Conservation (phyloP, 2,329 filamentous ascomycete species). For the Hypoxylon rubiginosum region DNA sequence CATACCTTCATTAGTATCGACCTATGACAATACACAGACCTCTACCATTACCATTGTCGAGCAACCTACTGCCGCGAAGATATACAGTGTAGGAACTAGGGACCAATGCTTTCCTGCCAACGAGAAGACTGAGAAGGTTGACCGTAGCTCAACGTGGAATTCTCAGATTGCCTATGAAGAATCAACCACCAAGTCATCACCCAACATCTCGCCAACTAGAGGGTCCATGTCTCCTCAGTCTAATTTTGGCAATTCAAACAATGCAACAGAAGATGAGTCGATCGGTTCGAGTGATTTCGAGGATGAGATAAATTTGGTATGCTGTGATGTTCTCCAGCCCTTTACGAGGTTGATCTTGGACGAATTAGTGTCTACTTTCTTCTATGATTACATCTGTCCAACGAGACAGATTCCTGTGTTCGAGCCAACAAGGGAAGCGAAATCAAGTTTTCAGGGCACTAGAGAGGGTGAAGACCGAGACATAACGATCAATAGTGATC, state of each 20-base stretch:
- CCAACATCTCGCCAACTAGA: not conserved
- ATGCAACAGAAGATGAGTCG: conserved; percentile 13
- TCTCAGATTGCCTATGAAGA: not conserved
- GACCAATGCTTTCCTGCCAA: not conserved
- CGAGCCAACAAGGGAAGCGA: not conserved
- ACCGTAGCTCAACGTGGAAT: not conserved
- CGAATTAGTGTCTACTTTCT: not conserved
- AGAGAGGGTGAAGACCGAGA: not conserved
- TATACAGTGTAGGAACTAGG: too few relatives aligned
- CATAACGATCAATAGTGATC: not conserved
- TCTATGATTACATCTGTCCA: not conserved
- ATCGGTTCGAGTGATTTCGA: conserved; percentile 13
- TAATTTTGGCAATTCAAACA: not conserved
- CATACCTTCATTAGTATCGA: too few relatives aligned
- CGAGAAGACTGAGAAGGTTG: not conserved
- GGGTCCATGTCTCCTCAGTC: not conserved
- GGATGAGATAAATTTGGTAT: not conserved
- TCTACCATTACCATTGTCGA: too few relatives aligned
- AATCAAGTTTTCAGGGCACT: not conserved
- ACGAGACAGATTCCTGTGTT: not conserved
- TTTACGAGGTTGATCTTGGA: not conserved
- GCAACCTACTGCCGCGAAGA: too few relatives aligned
- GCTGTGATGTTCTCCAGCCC: not conserved
- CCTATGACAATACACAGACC: too few relatives aligned
- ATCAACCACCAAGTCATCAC: not conserved